Conservation (phyloP, 352 stramenopile genomes). For the Phytopythium mirpurense region DNA sequence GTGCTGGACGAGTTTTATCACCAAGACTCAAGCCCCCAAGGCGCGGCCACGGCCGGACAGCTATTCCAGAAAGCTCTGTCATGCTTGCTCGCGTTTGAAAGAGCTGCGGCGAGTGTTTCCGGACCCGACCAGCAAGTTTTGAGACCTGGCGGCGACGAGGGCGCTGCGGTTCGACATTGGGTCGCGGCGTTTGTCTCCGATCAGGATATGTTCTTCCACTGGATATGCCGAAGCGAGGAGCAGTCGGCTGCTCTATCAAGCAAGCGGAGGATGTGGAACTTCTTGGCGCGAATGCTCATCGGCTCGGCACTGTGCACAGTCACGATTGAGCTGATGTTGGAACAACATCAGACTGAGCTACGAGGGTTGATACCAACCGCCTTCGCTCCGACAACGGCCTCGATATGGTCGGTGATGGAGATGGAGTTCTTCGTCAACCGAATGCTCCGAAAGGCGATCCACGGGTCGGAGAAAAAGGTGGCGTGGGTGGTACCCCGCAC, state of each 20-base stretch:
- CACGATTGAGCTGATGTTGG: constrained; percentile 27
- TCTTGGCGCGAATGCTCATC: constrained; percentile 41
- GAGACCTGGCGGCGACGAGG: neutral
- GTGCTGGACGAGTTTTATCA: constrained; percentile 45
- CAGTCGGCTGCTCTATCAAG: constrained; percentile 8
- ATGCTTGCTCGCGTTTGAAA: constrained; percentile 40
- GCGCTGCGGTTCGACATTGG: constrained; percentile 22
- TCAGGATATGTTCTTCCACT: constrained; percentile 50
- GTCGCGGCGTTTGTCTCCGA: constrained; percentile 40
- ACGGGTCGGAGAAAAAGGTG: constrained; percentile 20
- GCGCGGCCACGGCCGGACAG: constrained; percentile 31
- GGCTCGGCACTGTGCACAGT: constrained; percentile 47
- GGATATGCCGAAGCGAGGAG: constrained; percentile 31
- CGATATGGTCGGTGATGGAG: constrained; percentile 49
- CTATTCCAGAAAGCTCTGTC: constrained; percentile 43
- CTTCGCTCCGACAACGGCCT: constrained; percentile 13
- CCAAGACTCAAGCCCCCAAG: constrained; percentile 39
- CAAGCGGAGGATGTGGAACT: constrained; percentile 30
- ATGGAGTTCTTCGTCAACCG: constrained; percentile 49
- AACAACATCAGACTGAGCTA: neutral
- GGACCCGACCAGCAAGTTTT: neutral
- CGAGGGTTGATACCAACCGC: neutral
- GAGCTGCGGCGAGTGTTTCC: constrained; percentile 5
- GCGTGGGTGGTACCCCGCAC: constrained; percentile 30
- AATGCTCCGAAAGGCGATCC: constrained; percentile 32